Conservation (phyloP, 371 early-diverging fungal genomes). For the Zychaea mexicana region DNA sequence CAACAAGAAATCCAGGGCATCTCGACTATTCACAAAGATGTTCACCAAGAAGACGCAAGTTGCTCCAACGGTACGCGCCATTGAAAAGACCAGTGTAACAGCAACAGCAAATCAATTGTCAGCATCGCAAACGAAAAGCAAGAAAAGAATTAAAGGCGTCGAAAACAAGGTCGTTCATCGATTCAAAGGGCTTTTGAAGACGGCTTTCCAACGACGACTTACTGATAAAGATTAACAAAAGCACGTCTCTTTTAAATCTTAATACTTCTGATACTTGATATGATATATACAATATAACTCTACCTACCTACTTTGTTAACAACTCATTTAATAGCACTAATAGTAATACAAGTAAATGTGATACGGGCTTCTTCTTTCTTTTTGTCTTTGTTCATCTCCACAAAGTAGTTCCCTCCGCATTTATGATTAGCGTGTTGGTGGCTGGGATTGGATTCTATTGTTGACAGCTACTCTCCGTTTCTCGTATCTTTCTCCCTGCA, state of each 20-base stretch:
- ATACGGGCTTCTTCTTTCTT: too few relatives aligned
- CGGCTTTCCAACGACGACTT: constrained; percentile 23
- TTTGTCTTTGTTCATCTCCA: too few relatives aligned
- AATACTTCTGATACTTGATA: too few relatives aligned
- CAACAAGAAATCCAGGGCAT: constrained; percentile 8
- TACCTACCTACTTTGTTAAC: too few relatives aligned
- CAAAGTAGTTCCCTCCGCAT: too few relatives aligned
- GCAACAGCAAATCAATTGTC: constrained; percentile 1
- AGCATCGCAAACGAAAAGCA: neutral
- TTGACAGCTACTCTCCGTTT: too few relatives aligned
- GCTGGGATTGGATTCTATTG: too few relatives aligned
- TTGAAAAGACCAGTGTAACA: neutral
- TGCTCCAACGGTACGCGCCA: constrained; percentile 1
- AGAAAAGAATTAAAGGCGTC: constrained; percentile 16
- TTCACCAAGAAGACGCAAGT: constrained; percentile 14
- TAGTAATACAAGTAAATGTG: too few relatives aligned
- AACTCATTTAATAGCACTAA: too few relatives aligned
- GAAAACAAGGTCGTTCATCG: constrained; percentile 16
- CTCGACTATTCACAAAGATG: constrained; percentile 5
- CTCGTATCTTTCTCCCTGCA: too few relatives aligned
- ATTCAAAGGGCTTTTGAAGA: constrained; percentile 20
- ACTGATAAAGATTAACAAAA: constrained; percentile 1
- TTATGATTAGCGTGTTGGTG: too few relatives aligned
- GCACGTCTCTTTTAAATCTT: neutral
- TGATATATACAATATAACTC: too few relatives aligned